Base-by-base conservation (phyloP, 148 eudicot species). In the Chenopodium album region DNA sequence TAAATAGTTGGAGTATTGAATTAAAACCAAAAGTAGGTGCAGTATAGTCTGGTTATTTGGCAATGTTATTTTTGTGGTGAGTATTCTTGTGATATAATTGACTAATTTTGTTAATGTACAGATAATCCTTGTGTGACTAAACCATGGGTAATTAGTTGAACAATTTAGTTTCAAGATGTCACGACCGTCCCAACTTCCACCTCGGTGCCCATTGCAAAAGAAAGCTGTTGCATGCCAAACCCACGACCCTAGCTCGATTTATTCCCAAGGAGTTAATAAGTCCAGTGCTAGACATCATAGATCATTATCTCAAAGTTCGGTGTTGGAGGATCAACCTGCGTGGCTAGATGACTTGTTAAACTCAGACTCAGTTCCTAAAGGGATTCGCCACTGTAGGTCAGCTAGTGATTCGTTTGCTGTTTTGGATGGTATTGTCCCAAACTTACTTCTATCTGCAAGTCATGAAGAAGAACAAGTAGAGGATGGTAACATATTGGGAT, bases 291-390 rank as follows among this genome's bases (percentile, higher is more conserved):
- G 85, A 76, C 93, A 85, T 78, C 88, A 83, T 50, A 91, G 84
- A 76, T 87, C 92, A 41, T 63, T 83, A 46, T 90, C 97, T 60
- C 89, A 90, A 71, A 85, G 89, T 83, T 87, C 83, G 70, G 74
- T 78, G 12, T 76, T 81, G 22, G 93, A 90, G 66, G 91, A 93
- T 73, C 88, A 89, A 71, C 91, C 91, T 10, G 82, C 80, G 65
- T 93, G 97, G 97, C 76, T 91, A 14, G 89, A 91, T 72, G 93
- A 93, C 52, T 81, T 93, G 48, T 76, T 91, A 82, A 86, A 93
- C 65, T 78, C 85, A 0, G 89, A 87, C 47, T 50, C 85, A 22
- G 80, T 75, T 86, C 75, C 87, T 5, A 84, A 80, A 75, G 80
- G 77, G 54, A 76, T 32, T 56, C 71, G 76, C 13, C 90, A 84